Base-by-base conservation (phyloP, 371 early-diverging fungal genomes). In the Apophysomyces sp. region DNA sequence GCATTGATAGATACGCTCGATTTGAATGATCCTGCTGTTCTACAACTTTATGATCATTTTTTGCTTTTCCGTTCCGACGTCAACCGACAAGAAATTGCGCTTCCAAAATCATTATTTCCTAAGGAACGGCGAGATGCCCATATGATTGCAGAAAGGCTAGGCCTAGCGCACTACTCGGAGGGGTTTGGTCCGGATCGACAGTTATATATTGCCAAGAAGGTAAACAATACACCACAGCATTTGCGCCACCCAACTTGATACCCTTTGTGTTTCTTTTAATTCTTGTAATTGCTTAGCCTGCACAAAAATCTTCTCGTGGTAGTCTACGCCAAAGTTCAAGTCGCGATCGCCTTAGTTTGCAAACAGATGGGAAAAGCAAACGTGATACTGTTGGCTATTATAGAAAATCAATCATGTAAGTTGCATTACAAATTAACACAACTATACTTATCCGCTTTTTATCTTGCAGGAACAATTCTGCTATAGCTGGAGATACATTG, bases 1-100 rank as follows among this genome's bases (percentile, higher is more conserved):
- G 3, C 13, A 56, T 24, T 36, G 55, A 40, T 51, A 60, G 81
- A 78, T 63, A 66, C 76, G 54, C 72, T 91, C 56, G 89, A 92
- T 58, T 72, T 90, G 61, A 87, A 88, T 61, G 87, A 91, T 62
- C 80, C 84, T 13, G 83, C 82, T 62, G 87, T 89, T 9, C 74
- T 88, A 52, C 81, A 83, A 56, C 75, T 91, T 34, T 90, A 90
- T 56, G 89, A 89, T 26, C 82, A 84, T 49, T 65, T 92, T 61
- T 71, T 87, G 58, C 80, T 84, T 52, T 92, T 92, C 67, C 78
- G 90, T 65, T 81, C 84, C 52, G 88, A 90, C 63, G 78, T 86
- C 31, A 68, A 77, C 28, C 74, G 83, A 52, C 84, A 81, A 12
- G 87, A 88, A 66, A 76, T 90, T 57, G 84, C 80, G 34, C 77